phyloP scores from a whole-genome alignment of 2,329 filamentous ascomycete genomes.

The Colletotrichum sp. region DNA sequence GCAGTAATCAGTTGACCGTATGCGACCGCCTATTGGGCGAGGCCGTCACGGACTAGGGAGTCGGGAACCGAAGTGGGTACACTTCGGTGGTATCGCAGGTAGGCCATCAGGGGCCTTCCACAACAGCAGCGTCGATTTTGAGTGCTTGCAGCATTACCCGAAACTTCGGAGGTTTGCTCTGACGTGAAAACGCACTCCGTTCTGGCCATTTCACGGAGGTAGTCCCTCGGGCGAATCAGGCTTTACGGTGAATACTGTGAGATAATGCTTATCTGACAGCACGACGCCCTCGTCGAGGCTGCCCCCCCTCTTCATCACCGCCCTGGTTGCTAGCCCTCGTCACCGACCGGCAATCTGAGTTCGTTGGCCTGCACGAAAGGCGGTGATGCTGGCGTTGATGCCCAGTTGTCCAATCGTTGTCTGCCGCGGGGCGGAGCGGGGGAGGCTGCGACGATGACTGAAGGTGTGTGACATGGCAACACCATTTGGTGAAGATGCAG shows the following conservation, averaged over 20 bases:
- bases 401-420: background rate
- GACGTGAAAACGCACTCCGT: background rate
- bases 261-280: background rate
- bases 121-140: background rate
- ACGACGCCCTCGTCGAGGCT: background rate
- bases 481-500: background rate
- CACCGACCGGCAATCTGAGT: background rate
- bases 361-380: constrained; percentile 1
- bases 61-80: background rate
- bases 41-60: background rate
- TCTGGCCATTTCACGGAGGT: background rate
- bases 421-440: constrained; percentile 20
- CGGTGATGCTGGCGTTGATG: background rate
- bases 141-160: background rate
- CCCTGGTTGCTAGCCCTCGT: background rate
- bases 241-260: background rate
- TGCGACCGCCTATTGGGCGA: background rate
- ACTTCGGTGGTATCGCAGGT: background rate
- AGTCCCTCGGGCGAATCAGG: background rate
- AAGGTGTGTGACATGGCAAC: constrained; percentile 18
- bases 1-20: background rate
- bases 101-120: background rate
- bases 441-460: constrained; percentile 7
- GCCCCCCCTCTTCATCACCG: background rate
- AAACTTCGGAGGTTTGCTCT: background rate